Conservation (phyloP, 345 rosid species). For the Arabidopsis thaliana region DNA sequence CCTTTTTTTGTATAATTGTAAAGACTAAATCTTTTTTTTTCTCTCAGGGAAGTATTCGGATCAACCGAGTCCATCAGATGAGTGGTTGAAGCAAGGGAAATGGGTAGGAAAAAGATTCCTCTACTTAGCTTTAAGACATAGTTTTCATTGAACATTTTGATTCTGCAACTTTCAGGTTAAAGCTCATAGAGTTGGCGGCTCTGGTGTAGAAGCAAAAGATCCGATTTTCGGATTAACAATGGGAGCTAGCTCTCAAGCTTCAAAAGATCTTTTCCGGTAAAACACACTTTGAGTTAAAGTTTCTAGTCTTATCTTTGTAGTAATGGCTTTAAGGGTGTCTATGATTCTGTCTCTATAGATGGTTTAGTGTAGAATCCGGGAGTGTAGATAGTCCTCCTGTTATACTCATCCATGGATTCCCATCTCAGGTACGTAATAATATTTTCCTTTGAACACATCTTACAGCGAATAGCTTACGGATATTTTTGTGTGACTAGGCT, state of each 20-base stretch:
- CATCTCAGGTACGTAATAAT: constrained; percentile 85
- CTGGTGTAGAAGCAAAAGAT: constrained; percentile 83
- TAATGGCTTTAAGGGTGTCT: constrained; percentile 42
- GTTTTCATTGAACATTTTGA: neutral
- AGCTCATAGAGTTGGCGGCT: constrained; percentile 72
- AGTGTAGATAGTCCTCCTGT: constrained; percentile 62
- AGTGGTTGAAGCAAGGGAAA: constrained; percentile 90
- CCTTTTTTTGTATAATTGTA: neutral
- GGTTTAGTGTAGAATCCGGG: constrained; percentile 90
- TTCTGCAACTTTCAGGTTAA: constrained; percentile 55
- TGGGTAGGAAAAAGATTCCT: constrained; percentile 34
- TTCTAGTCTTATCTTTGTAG: neutral
- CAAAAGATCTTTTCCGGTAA: constrained; percentile 78
- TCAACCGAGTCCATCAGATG: constrained; percentile 77
- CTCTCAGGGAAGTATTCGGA: constrained; percentile 84
- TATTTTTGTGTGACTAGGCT: constrained; percentile 54
- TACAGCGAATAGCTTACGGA: neutral
- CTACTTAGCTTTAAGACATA: neutral
- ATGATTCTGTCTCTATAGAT: constrained; percentile 72
- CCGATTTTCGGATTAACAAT: constrained; percentile 86
- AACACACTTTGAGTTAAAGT: neutral
- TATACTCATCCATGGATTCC: constrained; percentile 85
- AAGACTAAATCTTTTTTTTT: constrained; percentile 10
- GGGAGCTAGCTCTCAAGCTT: constrained; percentile 83
- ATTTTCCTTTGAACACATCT: neutral